Evolutionary conservation across 768 basidiomycete species (phyloP).

Genomic region (Inosperma sp.): DNA sequence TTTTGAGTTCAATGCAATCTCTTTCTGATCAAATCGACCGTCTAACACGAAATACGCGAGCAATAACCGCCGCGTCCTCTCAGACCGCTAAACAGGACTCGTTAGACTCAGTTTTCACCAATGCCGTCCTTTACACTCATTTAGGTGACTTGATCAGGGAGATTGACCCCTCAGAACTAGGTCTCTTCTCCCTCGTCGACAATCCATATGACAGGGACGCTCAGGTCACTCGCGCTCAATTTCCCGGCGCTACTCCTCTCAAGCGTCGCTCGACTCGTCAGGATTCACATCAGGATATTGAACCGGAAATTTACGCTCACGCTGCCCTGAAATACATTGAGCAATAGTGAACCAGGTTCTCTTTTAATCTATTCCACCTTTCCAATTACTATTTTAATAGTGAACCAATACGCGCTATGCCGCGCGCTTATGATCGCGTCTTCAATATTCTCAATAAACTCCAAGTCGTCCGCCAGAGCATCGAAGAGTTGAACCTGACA

Average conservation of each 20-base stretch:
- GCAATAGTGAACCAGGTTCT: slow-evolving; percentile 56
- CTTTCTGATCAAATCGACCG: slow-evolving; percentile 69
- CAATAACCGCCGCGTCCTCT: slow-evolving; percentile 45
- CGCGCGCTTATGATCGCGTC: slow-evolving; percentile 45
- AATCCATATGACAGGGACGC: no score
- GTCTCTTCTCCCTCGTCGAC: slow-evolving; percentile 58
- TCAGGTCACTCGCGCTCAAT: slow-evolving; percentile 59
- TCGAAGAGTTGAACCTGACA: slow-evolving; percentile 29
- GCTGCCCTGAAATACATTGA: slow-evolving; percentile 76
- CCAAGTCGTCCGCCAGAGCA: slow-evolving; percentile 34
- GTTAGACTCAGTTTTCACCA: slow-evolving; percentile 43
- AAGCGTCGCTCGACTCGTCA: slow-evolving; percentile 40
- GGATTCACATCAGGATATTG: slow-evolving; percentile 45
- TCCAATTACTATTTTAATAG: slow-evolving; percentile 23
- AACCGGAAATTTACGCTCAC: slow-evolving; percentile 71
- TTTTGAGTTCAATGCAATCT: slow-evolving; percentile 40
- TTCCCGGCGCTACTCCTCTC: slow-evolving; percentile 68
- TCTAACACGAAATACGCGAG: slow-evolving; percentile 46
- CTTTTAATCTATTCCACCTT: not conserved
- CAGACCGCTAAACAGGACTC: slow-evolving; percentile 24
- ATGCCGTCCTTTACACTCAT: slow-evolving; percentile 55
- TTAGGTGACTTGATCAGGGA: slow-evolving; percentile 79
- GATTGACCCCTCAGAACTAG: slow-evolving; percentile 70
- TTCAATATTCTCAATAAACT: slow-evolving; percentile 39
- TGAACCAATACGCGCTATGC: slow-evolving; percentile 47